Conservation (phyloP, 805 yeast species). For the Ogataea pignaliae region DNA sequence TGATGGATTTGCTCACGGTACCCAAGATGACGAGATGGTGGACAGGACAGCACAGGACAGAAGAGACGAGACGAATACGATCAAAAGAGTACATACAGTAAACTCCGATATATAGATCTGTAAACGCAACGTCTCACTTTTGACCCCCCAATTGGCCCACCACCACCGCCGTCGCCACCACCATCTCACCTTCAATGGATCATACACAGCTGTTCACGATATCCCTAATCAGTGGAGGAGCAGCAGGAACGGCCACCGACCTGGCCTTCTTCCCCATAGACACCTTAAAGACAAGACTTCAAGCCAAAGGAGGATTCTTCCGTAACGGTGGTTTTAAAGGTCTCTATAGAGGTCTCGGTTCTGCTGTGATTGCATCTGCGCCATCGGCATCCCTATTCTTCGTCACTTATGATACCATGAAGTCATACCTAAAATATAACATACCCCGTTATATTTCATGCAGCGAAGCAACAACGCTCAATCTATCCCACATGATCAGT, state of each 20-base stretch:
- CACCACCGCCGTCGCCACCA: too few species aligned
- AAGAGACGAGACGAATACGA: too few species aligned
- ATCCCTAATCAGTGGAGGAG: slow-evolving; percentile 61
- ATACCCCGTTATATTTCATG: slow-evolving; percentile 22
- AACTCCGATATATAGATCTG: too few species aligned
- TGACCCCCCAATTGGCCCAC: too few species aligned
- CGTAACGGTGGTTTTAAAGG: slow-evolving; percentile 91
- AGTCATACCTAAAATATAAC: slow-evolving; percentile 29
- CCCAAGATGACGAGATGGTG: too few species aligned
- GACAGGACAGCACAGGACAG: too few species aligned
- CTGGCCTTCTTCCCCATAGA: slow-evolving; percentile 94
- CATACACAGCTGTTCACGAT: neutral
- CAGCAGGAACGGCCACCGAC: slow-evolving; percentile 96
- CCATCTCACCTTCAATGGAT: neutral
- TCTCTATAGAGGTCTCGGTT: slow-evolving; percentile 86
- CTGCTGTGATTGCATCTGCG: slow-evolving; percentile 91
- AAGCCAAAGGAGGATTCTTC: slow-evolving; percentile 93
- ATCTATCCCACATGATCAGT: slow-evolving; percentile 72
- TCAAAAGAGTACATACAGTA: too few species aligned
- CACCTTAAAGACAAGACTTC: slow-evolving; percentile 88
- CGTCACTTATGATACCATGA: slow-evolving; percentile 78
- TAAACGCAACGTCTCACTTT: too few species aligned
- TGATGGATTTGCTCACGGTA: too few species aligned
- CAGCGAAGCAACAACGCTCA: slow-evolving; percentile 24
- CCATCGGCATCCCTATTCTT: slow-evolving; percentile 80